Evolutionary conservation across 768 basidiomycete genomes (phyloP), one percentile per base, ranked within the genome.

Genomic region (Gyrodon lividus): DNA sequence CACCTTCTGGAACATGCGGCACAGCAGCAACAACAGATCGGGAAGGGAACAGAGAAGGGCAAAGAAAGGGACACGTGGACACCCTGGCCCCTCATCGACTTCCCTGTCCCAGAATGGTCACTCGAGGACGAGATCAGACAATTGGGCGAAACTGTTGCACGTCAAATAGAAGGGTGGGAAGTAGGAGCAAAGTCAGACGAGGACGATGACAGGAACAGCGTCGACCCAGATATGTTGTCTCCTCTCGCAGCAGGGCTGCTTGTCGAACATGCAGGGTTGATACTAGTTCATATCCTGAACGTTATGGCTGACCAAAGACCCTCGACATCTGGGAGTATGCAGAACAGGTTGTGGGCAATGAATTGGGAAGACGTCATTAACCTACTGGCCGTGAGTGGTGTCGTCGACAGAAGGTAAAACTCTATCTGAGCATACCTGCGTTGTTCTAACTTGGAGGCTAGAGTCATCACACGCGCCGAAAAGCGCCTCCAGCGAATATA

Each of bases 81-180:
- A 0, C 74, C 82, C 6, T 92, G 89, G 89, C 89, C 89, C 1
- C 76, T 90, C 45, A 75, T 82, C 16, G 86, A 91, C 58, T 77
- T 87, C 14, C 72, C 76, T 20, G 70, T 79, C 8, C 87, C 89
- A 1, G 83, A 89, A 67, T 91, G 84, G 84, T 69, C 70, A 8
- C 69, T 92, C 19, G 76, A 82, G 42, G 89, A 91, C 56, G 89
- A 91, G 67, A 74, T 91, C 8, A 66, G 67, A 19, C 63, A 73
- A 2, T 59, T 89, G 26, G 75, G 76, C 5, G 67, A 73, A 17
- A 64, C 72, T 12, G 65, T 69, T 24, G 52, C 76, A 37, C 72
- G 57, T 40, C 55, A 54, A 16, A 60, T 60, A 4, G 23, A 23
- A 20, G 17, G 9, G 17, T 16, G 19, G 13, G 23, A 24, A 48